These are phyloP conservation scores for Excoecaria cochinchinensis DNA, from an alignment of 345 rosid species.

Conservation along the genomic window DNA sequence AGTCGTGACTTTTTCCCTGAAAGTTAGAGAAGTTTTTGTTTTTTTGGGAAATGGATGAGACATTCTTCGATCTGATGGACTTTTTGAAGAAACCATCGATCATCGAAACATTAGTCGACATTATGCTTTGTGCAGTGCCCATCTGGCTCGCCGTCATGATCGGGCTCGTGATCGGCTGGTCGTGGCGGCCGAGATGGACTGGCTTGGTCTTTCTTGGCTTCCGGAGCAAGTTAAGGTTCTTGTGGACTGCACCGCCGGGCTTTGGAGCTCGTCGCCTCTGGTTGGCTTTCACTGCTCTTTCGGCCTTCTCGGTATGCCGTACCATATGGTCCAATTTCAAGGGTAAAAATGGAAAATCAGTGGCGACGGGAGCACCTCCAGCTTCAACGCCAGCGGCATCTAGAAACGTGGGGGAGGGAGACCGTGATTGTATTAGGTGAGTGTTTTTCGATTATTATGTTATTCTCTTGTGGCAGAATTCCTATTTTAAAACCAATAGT, in stretches of 20 bases:
- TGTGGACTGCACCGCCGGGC: slow-evolving; percentile 90
- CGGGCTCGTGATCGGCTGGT: slow-evolving; percentile 95
- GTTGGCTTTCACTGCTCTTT: slow-evolving; percentile 90
- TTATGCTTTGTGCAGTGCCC: slow-evolving; percentile 87
- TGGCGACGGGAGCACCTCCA: slow-evolving; percentile 9
- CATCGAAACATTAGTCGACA: slow-evolving; percentile 87
- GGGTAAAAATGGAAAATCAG: slow-evolving; percentile 39
- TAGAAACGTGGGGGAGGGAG: slow-evolving; percentile 29
- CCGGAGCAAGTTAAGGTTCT: slow-evolving; percentile 72
- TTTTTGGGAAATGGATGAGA: slow-evolving; percentile 51
- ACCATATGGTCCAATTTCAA: slow-evolving; percentile 60
- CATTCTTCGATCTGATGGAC: slow-evolving; percentile 58
- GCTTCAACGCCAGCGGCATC: slow-evolving; percentile 18
- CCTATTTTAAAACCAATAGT: not conserved
- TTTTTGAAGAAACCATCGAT: slow-evolving; percentile 59
- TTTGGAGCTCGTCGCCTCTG: slow-evolving; percentile 94
- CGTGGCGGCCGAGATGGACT: slow-evolving; percentile 98
- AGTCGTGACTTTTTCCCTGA: not conserved
- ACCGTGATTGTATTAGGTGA: slow-evolving; percentile 38
- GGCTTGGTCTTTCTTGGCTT: slow-evolving; percentile 73
- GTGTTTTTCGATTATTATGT: slow-evolving; percentile 7
- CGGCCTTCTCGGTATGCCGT: slow-evolving; percentile 75
- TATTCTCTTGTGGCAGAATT: not conserved
- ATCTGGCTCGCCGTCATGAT: slow-evolving; percentile 96
- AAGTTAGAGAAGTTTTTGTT: not conserved